Base-by-base conservation (phyloP, 306 rosid species). In the Hippophae gyantsensis region DNA sequence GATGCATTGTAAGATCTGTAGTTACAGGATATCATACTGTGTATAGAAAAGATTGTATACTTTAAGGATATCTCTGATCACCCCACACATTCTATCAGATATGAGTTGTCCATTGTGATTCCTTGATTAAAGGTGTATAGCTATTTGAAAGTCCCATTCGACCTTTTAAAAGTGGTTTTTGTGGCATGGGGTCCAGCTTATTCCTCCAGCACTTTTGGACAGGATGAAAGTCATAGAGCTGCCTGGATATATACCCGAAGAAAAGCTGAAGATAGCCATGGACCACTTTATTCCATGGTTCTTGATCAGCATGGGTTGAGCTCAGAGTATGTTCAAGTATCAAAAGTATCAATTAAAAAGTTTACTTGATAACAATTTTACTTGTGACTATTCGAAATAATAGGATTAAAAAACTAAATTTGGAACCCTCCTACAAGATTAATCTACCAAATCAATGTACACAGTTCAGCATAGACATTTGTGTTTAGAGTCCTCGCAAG, bases 201-300 rank as follows among this genome's bases (percentile, higher is more conserved):
- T 92, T 70, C 96, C 98, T 59, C 95, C 98, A 40, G 66, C 98
- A 64, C 96, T 92, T 62, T 79, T 85, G 61, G 98, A 92, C 76
- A 82, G 98, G 86, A 92, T 92, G 98, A 96, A 92, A 80, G 95
- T 92, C 74, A 92, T 92, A 60, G 98, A 92, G 80, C 79, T 92
- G 78, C 98, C 98, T 63, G 98, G 98, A 60, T 92, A 87, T 72
- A 92, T 95, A 69, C 81, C 92, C 2, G 98, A 92, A 69, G 98
- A 92, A 80, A 92, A 87, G 76, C 86, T 92, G 42, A 85, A 73
- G 79, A 92, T 92, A 81, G 98, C 96, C 62, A 74, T 85, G 89
- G 80, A 45, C 54, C 89, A 92, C 85, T 80, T 92, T 62, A 85
- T 92, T 72, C 96, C 98, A 10, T 72, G 98, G 98, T 92, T 78